These are phyloP conservation scores for Pyricularia sp. DNA, from an alignment of 2,329 filamentous ascomycete genomes.

Conservation along the genomic window DNA sequence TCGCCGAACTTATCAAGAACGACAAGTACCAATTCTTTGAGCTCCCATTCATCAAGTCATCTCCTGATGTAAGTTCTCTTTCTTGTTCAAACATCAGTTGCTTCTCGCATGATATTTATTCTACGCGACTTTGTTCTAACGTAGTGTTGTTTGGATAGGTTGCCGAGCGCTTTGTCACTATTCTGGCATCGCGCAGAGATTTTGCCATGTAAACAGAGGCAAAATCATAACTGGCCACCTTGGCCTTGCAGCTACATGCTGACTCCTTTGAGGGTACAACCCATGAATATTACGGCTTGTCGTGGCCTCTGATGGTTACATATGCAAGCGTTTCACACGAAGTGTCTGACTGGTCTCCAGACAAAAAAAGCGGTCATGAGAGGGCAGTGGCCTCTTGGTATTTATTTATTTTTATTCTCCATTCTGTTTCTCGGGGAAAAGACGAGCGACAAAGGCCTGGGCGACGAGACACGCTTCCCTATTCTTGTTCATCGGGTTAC, in stretches of 20 bases:
- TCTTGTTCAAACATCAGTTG: background rate
- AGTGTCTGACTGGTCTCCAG: background rate
- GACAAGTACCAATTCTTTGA: conserved; percentile 88
- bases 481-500: background rate
- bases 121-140: background rate
- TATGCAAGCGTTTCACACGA: background rate
- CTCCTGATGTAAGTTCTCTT: conserved; percentile 61
- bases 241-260: background rate
- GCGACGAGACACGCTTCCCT: background rate
- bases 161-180: conserved; percentile 18
- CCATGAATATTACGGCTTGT: no score
- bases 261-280: background rate
- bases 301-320: background rate
- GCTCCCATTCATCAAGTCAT: conserved; percentile 80
- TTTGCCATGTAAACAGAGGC: background rate
- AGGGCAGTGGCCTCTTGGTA: background rate
- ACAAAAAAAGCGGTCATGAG: background rate
- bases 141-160: conserved; percentile 12
- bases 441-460: background rate
- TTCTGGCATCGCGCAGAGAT: conserved; percentile 10
- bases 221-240: background rate
- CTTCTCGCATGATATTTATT: background rate
- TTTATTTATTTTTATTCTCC: background rate
- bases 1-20: conserved; percentile 86
- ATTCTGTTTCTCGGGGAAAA: background rate